phyloP scores from a whole-genome alignment of 805 yeast genomes.

The Yamadazyma ubonensis region DNA sequence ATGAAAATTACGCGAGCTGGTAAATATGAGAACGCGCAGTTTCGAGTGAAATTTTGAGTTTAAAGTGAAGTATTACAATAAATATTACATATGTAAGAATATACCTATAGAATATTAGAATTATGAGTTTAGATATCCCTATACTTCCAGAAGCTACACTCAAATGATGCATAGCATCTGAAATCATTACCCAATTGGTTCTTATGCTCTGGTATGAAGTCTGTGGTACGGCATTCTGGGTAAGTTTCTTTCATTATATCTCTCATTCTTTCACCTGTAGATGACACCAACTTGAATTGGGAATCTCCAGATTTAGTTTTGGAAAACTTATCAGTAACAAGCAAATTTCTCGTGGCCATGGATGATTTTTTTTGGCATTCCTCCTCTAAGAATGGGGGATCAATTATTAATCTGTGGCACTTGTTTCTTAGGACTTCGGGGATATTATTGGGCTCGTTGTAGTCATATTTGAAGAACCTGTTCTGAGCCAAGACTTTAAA shows the following conservation, averaged over 20 bases:
- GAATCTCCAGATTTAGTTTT: slow-evolving; percentile 41
- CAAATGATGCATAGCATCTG: slow-evolving; percentile 78
- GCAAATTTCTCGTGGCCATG: slow-evolving; percentile 53
- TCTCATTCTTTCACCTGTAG: slow-evolving; percentile 89
- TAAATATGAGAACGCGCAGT: slow-evolving; percentile 1
- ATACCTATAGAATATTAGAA: no score
- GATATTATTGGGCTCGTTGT: slow-evolving; percentile 61
- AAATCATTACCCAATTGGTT: slow-evolving; percentile 88
- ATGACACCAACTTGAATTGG: slow-evolving; percentile 58
- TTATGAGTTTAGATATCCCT: slow-evolving; percentile 6
- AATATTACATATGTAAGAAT: no score
- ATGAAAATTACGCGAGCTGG: not conserved
- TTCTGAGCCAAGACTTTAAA: slow-evolving; percentile 73
- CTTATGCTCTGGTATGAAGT: slow-evolving; percentile 75
- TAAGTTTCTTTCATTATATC: slow-evolving; percentile 59
- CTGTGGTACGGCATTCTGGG: slow-evolving; percentile 63
- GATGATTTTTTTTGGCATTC: slow-evolving; percentile 74
- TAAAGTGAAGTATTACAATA: no score
- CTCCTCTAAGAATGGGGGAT: slow-evolving; percentile 83
- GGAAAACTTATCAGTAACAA: slow-evolving; percentile 39
- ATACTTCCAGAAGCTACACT: slow-evolving; percentile 66
- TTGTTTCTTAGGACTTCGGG: slow-evolving; percentile 56
- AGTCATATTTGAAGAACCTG: slow-evolving; percentile 74
- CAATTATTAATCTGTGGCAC: slow-evolving; percentile 72
- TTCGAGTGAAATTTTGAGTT: no score